phyloP scores from a whole-genome alignment of 306 rosid species.

The Citrullus colocynthis region DNA sequence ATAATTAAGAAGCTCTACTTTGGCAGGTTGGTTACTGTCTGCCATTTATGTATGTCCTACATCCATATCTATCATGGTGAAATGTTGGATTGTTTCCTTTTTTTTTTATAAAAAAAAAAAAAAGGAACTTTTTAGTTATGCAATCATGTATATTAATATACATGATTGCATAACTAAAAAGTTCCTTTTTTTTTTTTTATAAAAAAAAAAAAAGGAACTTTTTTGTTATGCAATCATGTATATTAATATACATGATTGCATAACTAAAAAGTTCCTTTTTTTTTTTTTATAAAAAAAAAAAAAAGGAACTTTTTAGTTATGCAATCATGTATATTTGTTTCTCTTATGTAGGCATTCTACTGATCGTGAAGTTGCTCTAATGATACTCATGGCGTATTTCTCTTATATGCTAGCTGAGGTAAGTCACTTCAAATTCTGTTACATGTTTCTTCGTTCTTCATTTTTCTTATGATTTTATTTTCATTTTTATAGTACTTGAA shows the following conservation, averaged over 20 bases:
- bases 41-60: not conserved
- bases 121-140: no score
- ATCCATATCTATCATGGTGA: not conserved
- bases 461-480: not conserved
- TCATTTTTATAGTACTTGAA: not conserved
- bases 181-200: no score
- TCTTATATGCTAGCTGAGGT: slow-evolving; percentile 92
- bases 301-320: not conserved
- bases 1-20: slow-evolving; percentile 67
- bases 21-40: slow-evolving; percentile 48
- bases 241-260: no score
- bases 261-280: no score
- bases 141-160: no score
- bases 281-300: no score
- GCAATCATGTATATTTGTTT: slow-evolving; percentile 1
- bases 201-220: no score
- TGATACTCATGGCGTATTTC: slow-evolving; percentile 97
- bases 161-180: no score
- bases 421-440: slow-evolving; percentile 16
- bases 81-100: not conserved
- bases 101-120: no score
- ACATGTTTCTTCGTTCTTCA: not conserved
- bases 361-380: slow-evolving; percentile 90
- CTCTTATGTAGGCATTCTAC: slow-evolving; percentile 63
- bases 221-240: not conserved